Evolutionary conservation across 2,329 filamentous ascomycete species (phyloP).

Genomic region (Stemphylium beticola): DNA sequence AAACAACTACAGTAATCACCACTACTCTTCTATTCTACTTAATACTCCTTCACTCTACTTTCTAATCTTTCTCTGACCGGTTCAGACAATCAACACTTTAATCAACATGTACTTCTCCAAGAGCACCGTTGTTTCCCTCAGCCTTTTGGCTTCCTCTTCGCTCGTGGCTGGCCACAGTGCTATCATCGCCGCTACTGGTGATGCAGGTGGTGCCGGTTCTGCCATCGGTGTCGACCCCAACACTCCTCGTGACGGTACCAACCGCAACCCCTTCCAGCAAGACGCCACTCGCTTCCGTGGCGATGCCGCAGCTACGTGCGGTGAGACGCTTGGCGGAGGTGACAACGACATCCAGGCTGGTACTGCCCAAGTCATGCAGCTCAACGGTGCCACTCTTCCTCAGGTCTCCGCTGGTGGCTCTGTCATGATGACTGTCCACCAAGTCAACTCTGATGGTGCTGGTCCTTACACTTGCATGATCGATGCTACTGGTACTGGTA

Average conservation of each 20-base stretch:
- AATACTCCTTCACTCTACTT: conserved; percentile 31
- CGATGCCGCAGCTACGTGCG: conserved; percentile 58
- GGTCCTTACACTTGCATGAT: conserved; percentile 71
- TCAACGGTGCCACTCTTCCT: conserved; percentile 63
- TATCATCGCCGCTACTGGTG: conserved; percentile 64
- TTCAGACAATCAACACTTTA: conserved; percentile 38
- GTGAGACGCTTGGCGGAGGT: conserved; percentile 64
- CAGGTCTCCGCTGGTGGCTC: conserved; percentile 65
- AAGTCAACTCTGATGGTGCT: conserved; percentile 71
- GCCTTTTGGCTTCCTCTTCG: conserved; percentile 60
- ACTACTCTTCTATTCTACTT: conserved; percentile 37
- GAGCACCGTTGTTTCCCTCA: conserved; percentile 50
- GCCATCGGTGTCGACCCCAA: conserved; percentile 61
- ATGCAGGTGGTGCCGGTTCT: conserved; percentile 61
- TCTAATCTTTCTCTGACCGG: conserved; percentile 42
- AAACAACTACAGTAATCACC: conserved; percentile 44
- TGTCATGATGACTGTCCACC: conserved; percentile 66
- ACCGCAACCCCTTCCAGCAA: conserved; percentile 67
- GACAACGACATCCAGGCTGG: conserved; percentile 64
- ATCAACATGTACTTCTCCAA: conserved; percentile 53
- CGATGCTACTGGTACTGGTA: conserved; percentile 64
- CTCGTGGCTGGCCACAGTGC: conserved; percentile 67
- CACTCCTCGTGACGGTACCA: conserved; percentile 68
- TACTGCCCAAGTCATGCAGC: conserved; percentile 63
- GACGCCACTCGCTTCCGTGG: conserved; percentile 69